Conservation (phyloP, 108 stramenopile genomes). For the Conticribra guillardii region DNA sequence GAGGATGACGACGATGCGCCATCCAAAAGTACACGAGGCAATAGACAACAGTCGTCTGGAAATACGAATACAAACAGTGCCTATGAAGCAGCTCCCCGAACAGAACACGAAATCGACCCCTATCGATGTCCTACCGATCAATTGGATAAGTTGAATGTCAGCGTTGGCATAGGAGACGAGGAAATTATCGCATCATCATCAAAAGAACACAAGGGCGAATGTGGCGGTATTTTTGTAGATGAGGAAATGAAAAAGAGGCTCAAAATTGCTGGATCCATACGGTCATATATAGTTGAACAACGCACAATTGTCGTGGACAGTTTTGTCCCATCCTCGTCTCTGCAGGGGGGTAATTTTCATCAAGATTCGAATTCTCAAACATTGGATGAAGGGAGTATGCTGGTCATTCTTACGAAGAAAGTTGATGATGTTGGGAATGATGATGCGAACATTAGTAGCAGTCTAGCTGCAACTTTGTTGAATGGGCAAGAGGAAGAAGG, state of each 20-base stretch:
- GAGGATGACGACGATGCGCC: conserved; percentile 43
- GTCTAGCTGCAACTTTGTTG: conserved; percentile 9
- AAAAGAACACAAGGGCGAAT: neutral
- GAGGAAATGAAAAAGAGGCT: conserved; percentile 23
- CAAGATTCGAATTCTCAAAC: conserved; percentile 17
- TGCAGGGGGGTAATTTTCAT: conserved; percentile 4
- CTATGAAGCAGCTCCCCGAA: conserved; percentile 45
- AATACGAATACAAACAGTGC: neutral
- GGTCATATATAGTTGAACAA: conserved; percentile 64
- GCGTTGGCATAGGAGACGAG: conserved; percentile 19
- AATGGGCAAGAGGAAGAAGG: conserved; percentile 7
- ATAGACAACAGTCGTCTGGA: no score
- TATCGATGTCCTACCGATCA: conserved; percentile 62
- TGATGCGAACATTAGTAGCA: conserved; percentile 2
- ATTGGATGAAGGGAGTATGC: conserved; percentile 75
- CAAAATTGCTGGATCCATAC: conserved; percentile 62
- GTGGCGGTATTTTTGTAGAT: conserved; percentile 4
- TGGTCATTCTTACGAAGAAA: conserved; percentile 42
- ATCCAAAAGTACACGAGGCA: no score
- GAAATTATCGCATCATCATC: neutral
- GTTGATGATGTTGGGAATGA: neutral
- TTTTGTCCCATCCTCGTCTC: conserved; percentile 18
- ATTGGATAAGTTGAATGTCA: conserved; percentile 57
- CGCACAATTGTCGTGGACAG: conserved; percentile 78
- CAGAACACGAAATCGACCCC: conserved; percentile 78